Evolutionary conservation across 2,329 filamentous ascomycete species (phyloP).

Genomic region (Leptographium flavum): DNA sequence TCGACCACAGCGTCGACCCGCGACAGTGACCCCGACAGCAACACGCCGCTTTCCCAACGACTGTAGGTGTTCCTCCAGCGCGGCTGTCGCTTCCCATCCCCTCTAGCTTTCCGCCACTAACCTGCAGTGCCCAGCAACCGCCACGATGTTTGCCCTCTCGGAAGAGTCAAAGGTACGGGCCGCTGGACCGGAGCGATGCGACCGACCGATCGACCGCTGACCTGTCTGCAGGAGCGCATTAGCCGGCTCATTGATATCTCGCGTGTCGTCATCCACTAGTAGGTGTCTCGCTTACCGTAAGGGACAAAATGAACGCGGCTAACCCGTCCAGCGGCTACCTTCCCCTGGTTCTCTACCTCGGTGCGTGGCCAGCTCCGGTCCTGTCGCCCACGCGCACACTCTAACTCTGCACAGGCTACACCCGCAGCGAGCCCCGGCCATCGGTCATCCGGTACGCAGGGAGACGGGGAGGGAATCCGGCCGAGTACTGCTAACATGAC

Average conservation of each 20-base stretch:
- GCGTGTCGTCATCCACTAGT: constrained; percentile 92
- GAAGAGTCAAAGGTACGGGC: constrained; percentile 86
- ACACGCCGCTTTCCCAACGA: too few relatives aligned
- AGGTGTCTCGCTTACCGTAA: constrained; percentile 21
- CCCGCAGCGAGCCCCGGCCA: constrained; percentile 81
- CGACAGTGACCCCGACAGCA: too few relatives aligned
- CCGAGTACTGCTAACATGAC: background rate
- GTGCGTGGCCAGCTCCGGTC: constrained; percentile 39
- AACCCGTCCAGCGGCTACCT: constrained; percentile 66
- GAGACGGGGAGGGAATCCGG: too few relatives aligned
- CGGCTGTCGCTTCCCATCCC: too few relatives aligned
- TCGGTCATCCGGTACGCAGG: constrained; percentile 42
- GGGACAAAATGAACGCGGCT: constrained; percentile 13
- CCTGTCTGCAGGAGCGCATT: constrained; percentile 92
- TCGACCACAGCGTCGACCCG: background rate
- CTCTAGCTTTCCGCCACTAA: too few relatives aligned
- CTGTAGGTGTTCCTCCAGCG: too few relatives aligned
- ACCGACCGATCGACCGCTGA: too few relatives aligned
- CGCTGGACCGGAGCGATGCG: too few relatives aligned
- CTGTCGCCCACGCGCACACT: too few relatives aligned
- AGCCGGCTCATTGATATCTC: constrained; percentile 91
- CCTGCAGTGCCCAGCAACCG: constrained; percentile 4
- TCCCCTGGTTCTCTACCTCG: constrained; percentile 91
- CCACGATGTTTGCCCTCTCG: constrained; percentile 54
- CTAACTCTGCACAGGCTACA: constrained; percentile 53